Base-by-base conservation (phyloP, 2,329 filamentous ascomycete genomes). In the Beauveria scarabaeidicola region DNA sequence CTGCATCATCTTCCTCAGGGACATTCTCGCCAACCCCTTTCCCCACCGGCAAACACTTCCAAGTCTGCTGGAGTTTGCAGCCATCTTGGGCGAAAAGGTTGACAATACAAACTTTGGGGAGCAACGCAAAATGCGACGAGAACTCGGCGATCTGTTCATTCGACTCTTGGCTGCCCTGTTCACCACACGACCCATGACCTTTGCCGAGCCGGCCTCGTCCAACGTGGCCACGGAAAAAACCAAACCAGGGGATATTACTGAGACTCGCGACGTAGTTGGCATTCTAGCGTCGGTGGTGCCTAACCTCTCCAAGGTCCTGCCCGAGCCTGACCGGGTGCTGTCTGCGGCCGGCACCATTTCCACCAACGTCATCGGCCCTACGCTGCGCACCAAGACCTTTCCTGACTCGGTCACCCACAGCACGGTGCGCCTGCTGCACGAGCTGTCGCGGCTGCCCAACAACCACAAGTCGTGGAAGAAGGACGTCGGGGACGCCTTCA, bases 61-160 rank as follows among this genome's bases (percentile, higher is more conserved):
- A 7, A 86, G 87, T 55, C 77, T 99, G 48, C 77, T 99, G 13
- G 90, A 96, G 66, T 97, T 97, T 68, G 89, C 91, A 0, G 89
- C 90, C 1, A 89, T 96, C 43, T 77, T 99, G 41, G 93, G 94
- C 1, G 89, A 94, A 70, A 99, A 99, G 77, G 89, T 97, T 53
- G 92, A 97, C 71, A 97, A 99, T 66, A 99, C 93, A 13, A 97
- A 92, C 67, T 97, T 97, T 73, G 93, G 93, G 38, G 93, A 97
- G 74, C 90, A 97, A 74, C 83, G 86, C 55, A 91, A 88, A 72
- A 96, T 97, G 91, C 85, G 92, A 62, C 84, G 89, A 69, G 93
- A 97, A 62, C 78, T 97, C 19, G 90, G 90, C 25, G 94, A 99
- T 67, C 81, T 97, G 1, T 95, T 97, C 69, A 79, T 94, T 13